Conservation (phyloP, 106 monocot genomes). For the Allium fistulosum region DNA sequence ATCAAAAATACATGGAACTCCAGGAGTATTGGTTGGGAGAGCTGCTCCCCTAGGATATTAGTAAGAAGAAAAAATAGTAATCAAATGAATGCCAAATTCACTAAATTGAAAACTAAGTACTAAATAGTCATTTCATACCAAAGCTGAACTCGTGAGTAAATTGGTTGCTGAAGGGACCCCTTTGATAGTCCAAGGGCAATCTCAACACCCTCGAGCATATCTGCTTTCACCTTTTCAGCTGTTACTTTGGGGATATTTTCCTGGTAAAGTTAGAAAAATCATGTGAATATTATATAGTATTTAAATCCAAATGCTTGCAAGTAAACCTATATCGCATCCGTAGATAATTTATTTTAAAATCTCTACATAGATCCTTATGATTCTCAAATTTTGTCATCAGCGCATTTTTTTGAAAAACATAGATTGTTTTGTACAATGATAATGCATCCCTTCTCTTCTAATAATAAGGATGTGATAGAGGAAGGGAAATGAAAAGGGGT, state of each 20-base stretch:
- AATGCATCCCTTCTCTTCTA: no score
- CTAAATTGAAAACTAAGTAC: no score
- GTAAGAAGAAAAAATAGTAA: slow-evolving; percentile 13
- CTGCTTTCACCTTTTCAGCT: slow-evolving; percentile 71
- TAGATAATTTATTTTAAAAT: no score
- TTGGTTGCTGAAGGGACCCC: slow-evolving; percentile 51
- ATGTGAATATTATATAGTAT: not conserved
- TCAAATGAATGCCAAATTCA: no score
- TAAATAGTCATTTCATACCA: slow-evolving; percentile 32
- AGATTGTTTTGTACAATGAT: no score
- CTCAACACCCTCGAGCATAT: slow-evolving; percentile 84
- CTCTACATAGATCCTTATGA: no score
- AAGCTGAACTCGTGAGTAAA: slow-evolving; percentile 76
- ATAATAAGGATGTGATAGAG: no score
- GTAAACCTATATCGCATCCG: no score
- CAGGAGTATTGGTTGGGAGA: slow-evolving; percentile 71
- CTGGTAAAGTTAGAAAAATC: slow-evolving; percentile 19
- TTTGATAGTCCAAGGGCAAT: slow-evolving; percentile 70
- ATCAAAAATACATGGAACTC: slow-evolving; percentile 78
- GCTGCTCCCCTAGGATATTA: slow-evolving; percentile 64
- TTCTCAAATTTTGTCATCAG: no score
- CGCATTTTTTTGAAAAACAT: no score
- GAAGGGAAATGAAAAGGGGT: no score
- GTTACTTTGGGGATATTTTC: slow-evolving; percentile 81
- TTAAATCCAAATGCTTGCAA: not conserved